Evolutionary conservation across 2,329 filamentous ascomycete species (phyloP), one percentile per base, ranked within the genome.

Genomic region (Penicillium sp.): DNA sequence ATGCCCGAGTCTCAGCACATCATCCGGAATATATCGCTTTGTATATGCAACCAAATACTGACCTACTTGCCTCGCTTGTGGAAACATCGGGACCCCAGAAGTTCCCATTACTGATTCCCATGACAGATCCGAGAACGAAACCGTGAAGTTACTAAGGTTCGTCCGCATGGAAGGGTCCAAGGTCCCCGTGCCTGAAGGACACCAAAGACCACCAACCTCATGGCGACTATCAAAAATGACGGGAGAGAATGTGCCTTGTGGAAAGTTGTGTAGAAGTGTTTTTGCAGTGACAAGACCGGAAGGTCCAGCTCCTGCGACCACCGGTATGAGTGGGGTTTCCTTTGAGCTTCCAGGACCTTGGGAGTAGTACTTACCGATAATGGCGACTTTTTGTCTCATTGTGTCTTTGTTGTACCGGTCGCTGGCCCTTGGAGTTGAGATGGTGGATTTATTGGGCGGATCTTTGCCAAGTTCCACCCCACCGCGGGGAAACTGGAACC

Each of bases 101-200:
- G 79, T 74, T 8, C 49, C 55, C 22, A 77, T 61, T 0, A 79
- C 75, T 4, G 73, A 74, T 3, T 82, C 78, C 90, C 90, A 95
- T 6, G 88, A 82, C 23, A 90, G 71, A 68, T 93, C 90, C 2
- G 72, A 73, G 37, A 74, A 74, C 0, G 66, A 62, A 60, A 94
- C 85, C 0, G 89, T 90, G 71, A 91, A 90, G 44, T 82, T 83
- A 74, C 88, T 92, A 65, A 92, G 84, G 69, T 95, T 95, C 1
- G 72, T 74, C 20, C 66, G 65, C 69, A 74, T 73, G 4, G 84
- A 84, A 15, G 83, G 78, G 79, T 89, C 89, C 50, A 88, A 80
- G 31, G 58, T 55, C 29, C 58, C 56, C 2, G n/a, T 35, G 49
- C 14, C 29, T 12, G 51, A 7, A 2, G 51, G n/a, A 18, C 37